These are phyloP conservation scores for Powellomyces hirtus DNA, from an alignment of 192 early-diverging fungal genomes.

Conservation along the genomic window DNA sequence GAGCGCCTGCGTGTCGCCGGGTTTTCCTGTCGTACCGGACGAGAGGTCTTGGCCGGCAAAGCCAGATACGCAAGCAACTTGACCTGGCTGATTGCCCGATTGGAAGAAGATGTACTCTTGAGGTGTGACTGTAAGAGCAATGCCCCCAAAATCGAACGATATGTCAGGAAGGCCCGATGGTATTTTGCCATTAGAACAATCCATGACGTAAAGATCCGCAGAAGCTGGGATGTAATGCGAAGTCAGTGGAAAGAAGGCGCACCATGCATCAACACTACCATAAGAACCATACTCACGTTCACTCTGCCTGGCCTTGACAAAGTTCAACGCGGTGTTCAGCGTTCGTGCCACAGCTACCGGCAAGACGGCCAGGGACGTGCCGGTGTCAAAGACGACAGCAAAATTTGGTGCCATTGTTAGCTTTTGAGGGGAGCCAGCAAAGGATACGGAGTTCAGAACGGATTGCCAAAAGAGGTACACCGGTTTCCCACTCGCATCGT, in stretches of 20 bases:
- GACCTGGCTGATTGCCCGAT: not conserved
- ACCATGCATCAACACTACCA: too few species aligned
- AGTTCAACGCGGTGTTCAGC: conserved; percentile 15
- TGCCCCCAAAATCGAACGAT: not conserved
- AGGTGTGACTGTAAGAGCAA: conserved; percentile 1
- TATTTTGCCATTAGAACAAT: conserved; percentile 11
- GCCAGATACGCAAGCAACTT: conserved; percentile 19
- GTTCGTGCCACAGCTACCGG: conserved; percentile 4
- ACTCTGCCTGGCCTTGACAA: not conserved
- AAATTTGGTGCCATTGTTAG: not conserved
- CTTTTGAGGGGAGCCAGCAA: not conserved
- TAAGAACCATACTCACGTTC: not conserved
- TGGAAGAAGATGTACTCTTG: conserved; percentile 27
- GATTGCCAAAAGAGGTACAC: conserved; percentile 16
- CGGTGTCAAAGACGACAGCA: conserved; percentile 38
- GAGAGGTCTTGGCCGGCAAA: conserved; percentile 29
- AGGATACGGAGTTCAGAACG: conserved; percentile 3
- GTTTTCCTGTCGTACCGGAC: not conserved
- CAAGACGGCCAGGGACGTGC: conserved; percentile 33
- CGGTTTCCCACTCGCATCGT: not conserved
- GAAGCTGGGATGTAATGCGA: not conserved
- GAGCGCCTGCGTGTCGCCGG: not conserved
- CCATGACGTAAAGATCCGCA: conserved; percentile 13
- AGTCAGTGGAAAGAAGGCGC: too few species aligned
- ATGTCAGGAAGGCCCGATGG: conserved; percentile 17